Conservation (phyloP, 345 rosid genomes). For the Rhodamnia rubescens region DNA sequence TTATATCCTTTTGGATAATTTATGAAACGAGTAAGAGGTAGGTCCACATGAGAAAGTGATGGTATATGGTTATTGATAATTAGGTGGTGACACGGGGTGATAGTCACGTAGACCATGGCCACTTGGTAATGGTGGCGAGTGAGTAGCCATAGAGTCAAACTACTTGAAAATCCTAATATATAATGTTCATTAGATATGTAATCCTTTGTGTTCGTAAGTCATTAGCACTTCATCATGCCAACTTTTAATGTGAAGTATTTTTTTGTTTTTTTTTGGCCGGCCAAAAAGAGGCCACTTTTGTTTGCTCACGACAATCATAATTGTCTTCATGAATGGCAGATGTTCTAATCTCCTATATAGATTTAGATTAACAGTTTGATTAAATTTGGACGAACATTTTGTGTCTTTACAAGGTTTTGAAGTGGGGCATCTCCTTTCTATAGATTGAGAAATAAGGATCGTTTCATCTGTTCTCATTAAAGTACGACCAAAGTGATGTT, state of each 20-base stretch:
- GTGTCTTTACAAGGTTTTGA: too few species aligned
- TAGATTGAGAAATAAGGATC: not conserved
- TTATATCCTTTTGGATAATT: not conserved
- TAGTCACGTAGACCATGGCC: not conserved
- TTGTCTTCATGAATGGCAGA: not conserved
- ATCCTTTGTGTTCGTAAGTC: not conserved
- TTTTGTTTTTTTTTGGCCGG: too few species aligned
- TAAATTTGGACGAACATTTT: not conserved
- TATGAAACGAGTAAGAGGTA: not conserved
- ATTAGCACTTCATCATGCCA: not conserved
- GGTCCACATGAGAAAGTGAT: not conserved
- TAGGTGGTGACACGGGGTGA: not conserved
- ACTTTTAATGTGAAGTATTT: not conserved
- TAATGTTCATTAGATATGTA: not conserved
- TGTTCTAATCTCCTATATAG: not conserved
- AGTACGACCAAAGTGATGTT: not conserved
- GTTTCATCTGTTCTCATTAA: not conserved
- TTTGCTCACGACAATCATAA: not conserved
- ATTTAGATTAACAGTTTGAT: not conserved
- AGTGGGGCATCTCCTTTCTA: not conserved
- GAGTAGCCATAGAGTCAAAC: not conserved
- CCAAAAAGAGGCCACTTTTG: not conserved
- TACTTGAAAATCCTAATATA: not conserved
- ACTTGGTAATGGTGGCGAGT: not conserved
- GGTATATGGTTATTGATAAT: not conserved